Conservation (phyloP, 805 yeast species). For the Saturnispora sanitii region DNA sequence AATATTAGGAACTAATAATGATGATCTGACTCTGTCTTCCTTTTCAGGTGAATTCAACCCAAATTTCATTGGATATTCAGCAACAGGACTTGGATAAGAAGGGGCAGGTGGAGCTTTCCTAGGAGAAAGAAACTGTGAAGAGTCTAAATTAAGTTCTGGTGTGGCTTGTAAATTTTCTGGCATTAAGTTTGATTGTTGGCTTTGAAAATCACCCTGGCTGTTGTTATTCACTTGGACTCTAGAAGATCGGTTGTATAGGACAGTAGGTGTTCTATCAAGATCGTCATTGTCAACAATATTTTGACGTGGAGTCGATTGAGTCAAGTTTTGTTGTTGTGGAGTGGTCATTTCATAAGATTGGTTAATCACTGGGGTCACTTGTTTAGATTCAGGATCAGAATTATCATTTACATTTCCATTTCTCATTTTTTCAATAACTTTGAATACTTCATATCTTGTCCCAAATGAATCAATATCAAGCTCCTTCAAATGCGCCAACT, state of each 20-base stretch:
- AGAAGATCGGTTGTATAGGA: not conserved
- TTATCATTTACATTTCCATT: conserved; percentile 6
- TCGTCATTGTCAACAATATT: not conserved
- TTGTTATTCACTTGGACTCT: too few species aligned
- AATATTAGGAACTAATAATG: not conserved
- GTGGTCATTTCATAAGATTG: not conserved
- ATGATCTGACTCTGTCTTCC: not conserved
- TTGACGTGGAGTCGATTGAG: not conserved
- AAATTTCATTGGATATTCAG: conserved; percentile 18
- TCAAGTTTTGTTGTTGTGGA: not conserved
- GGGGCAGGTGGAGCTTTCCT: conserved; percentile 70
- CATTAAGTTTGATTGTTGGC: not conserved
- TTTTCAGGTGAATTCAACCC: conserved; percentile 16
- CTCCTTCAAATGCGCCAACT: conserved; percentile 79
- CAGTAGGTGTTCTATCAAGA: not conserved
- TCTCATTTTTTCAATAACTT: conserved; percentile 70
- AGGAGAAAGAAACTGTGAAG: conserved; percentile 44
- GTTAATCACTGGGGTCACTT: not conserved
- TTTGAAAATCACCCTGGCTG: too few species aligned
- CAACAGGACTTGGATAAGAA: conserved; percentile 20
- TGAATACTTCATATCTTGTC: conserved; percentile 83
- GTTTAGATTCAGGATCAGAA: not conserved
- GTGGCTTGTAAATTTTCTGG: not conserved
- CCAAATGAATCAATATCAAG: conserved; percentile 90
- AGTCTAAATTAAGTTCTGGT: not conserved